Conservation (phyloP, 163 green algal species). For the Coccomyxa subellipsoidea region DNA sequence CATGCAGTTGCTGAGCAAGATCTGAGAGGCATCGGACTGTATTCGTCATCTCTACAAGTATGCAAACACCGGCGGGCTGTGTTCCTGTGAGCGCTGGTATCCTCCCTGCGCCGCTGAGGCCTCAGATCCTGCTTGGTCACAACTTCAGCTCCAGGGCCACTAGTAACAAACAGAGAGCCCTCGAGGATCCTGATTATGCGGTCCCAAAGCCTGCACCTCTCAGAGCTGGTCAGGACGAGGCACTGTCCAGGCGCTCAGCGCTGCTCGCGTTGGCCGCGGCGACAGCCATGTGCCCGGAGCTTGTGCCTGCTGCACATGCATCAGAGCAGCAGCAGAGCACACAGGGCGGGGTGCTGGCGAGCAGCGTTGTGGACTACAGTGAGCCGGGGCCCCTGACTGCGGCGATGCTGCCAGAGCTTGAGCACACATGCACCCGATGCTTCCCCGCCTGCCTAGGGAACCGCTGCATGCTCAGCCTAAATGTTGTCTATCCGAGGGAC, state of each 20-base stretch:
- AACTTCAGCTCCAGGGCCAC: neutral
- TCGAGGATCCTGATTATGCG: neutral
- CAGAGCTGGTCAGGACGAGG: neutral
- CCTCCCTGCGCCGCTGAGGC: neutral
- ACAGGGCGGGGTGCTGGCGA: neutral
- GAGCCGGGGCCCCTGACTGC: constrained; percentile 43
- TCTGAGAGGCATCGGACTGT: neutral
- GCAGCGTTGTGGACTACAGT: constrained; percentile 10
- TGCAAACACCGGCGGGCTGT: neutral
- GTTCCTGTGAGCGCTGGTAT: neutral
- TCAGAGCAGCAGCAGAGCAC: neutral
- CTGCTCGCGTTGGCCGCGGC: neutral
- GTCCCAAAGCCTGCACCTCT: neutral
- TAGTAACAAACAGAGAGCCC: neutral
- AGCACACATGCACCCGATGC: constrained; percentile 72
- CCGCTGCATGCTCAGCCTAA: constrained; percentile 46
- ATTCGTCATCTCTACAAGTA: too few relatives aligned
- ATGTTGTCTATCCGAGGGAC: constrained; percentile 52
- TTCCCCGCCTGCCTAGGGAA: constrained; percentile 63
- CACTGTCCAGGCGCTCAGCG: neutral
- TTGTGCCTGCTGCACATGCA: neutral
- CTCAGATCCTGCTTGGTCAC: neutral
- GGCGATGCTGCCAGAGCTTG: constrained; percentile 60
- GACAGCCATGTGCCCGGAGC: neutral
- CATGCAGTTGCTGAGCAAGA: neutral